Percentiles rank a stretch among this genome's conserved stretches.
phyloP scores from a whole-genome alignment of 2,329 filamentous ascomycete genomes.

The Cercospora zeae-maydis region DNA sequence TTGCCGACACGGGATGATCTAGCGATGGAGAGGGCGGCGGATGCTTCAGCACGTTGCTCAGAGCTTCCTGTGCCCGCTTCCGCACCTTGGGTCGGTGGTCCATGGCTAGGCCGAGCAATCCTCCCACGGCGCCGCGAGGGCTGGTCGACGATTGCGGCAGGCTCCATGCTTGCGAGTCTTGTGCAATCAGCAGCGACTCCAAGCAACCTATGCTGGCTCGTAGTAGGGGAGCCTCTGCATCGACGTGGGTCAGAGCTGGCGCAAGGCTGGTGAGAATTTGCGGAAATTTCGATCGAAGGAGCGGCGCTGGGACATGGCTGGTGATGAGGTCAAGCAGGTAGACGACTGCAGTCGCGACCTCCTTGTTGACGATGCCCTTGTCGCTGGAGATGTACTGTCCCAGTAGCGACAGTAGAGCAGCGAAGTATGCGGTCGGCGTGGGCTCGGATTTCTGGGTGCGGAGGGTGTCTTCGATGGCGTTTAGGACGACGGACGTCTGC shows the following conservation, averaged over 20 bases:
- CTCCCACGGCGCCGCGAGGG: conserved; percentile 81
- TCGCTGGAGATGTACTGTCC: conserved; percentile 65
- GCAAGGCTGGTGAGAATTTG: conserved; percentile 86
- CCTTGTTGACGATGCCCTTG: conserved; percentile 69
- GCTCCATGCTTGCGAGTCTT: conserved; percentile 85
- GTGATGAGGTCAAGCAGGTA: conserved; percentile 94
- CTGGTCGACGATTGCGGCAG: conserved; percentile 77
- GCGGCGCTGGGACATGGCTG: conserved; percentile 74
- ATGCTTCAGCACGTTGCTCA: conserved; percentile 76
- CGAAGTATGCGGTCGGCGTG: conserved; percentile 89
- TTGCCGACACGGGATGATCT: conserved; percentile 91
- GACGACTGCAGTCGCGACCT: conserved; percentile 79
- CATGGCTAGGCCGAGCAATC: conserved; percentile 76
- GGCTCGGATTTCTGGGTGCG: conserved; percentile 79
- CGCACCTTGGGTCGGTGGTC: conserved; percentile 90
- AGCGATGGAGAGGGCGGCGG: conserved; percentile 87
- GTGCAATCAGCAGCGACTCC: conserved; percentile 83
- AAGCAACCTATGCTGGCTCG: conserved; percentile 87
- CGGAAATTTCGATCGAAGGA: conserved; percentile 91
- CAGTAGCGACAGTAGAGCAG: conserved; percentile 85
- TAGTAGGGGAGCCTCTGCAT: conserved; percentile 82
- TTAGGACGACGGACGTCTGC: conserved; percentile 82
- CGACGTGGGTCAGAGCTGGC: conserved; percentile 72
- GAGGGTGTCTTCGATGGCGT: conserved; percentile 88
- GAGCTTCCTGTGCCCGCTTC: conserved; percentile 85